Evolutionary conservation across 1,284 basidiomycete species (phyloP).

Genomic region (Pascua sp.): DNA sequence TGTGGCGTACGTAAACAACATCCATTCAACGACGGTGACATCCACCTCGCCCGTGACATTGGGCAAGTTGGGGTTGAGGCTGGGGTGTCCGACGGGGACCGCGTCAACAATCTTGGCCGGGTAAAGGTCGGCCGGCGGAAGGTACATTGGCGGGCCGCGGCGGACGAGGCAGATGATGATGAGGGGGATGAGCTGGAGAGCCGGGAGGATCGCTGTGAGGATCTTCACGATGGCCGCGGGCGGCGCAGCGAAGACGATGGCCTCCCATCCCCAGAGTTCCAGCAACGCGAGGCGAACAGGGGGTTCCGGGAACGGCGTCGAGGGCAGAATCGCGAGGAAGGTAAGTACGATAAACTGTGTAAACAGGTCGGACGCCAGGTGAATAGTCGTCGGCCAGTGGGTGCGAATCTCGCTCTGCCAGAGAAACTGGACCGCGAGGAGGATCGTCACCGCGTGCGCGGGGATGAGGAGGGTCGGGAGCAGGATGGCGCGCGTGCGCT

Average conservation of each 20-base stretch:
- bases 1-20: slow-evolving; percentile 78
- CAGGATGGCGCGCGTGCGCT: slow-evolving; percentile 14
- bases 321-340: slow-evolving; percentile 42
- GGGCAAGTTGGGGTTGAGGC: slow-evolving; percentile 31
- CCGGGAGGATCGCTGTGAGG: slow-evolving; percentile 40
- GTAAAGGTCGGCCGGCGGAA: slow-evolving; percentile 67
- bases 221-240: slow-evolving; percentile 16
- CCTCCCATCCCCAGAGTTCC: not conserved
- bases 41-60: slow-evolving; percentile 47
- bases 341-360: slow-evolving; percentile 55
- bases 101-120: slow-evolving; percentile 58
- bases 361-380: slow-evolving; percentile 61
- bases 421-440: slow-evolving; percentile 58
- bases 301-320: slow-evolving; percentile 31
- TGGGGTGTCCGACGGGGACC: slow-evolving; percentile 24
- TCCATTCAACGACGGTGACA: slow-evolving; percentile 59
- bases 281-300: slow-evolving; percentile 5
- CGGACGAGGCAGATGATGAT: slow-evolving; percentile 60
- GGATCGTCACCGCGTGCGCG: slow-evolving; percentile 62
- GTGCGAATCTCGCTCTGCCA: slow-evolving; percentile 53
- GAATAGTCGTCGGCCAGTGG: slow-evolving; percentile 64
- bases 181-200: slow-evolving; percentile 56
- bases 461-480: slow-evolving; percentile 55
- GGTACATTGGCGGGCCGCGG: slow-evolving; percentile 68
- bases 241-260: not conserved